Evolutionary conservation across 345 rosid genomes (phyloP).

Genomic region (Erodium maritimum): DNA sequence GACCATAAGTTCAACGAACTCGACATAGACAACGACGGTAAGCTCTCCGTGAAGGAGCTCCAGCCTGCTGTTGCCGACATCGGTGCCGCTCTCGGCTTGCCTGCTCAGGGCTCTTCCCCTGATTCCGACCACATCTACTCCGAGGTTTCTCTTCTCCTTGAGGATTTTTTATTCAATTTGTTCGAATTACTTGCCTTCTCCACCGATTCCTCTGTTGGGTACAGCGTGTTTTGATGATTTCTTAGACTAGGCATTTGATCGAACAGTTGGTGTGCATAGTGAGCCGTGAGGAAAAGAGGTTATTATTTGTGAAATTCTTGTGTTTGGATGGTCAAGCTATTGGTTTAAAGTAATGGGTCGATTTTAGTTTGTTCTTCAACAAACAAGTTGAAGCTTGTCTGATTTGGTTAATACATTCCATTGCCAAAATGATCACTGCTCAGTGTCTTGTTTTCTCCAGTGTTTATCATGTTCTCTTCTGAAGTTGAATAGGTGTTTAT

Average conservation of each 20-base stretch:
- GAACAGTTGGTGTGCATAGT: background rate
- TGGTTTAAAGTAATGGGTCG: background rate
- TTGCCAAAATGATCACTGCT: background rate
- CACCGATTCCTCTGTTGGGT: too few relatives aligned
- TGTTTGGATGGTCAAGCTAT: background rate
- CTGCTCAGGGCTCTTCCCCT: conserved; percentile 64
- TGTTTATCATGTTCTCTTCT: background rate
- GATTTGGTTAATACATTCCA: background rate
- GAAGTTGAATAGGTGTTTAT: background rate
- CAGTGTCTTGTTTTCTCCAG: background rate
- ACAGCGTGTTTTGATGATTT: background rate
- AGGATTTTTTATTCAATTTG: background rate
- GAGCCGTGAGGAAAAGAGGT: background rate
- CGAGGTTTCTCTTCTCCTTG: conserved; percentile 31
- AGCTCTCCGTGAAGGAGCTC: conserved; percentile 72
- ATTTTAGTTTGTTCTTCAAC: background rate
- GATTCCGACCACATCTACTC: conserved; percentile 79
- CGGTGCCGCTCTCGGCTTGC: conserved; percentile 90
- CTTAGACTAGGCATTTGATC: background rate
- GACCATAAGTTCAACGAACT: conserved; percentile 75
- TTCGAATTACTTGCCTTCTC: background rate
- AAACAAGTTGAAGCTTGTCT: too few relatives aligned
- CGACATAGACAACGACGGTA: conserved; percentile 68
- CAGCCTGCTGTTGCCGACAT: conserved; percentile 91
- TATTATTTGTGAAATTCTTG: too few relatives aligned